These are phyloP conservation scores for Acanthamoeba triangularis DNA, from an alignment of 208 protist species.

Conservation along the genomic window DNA sequence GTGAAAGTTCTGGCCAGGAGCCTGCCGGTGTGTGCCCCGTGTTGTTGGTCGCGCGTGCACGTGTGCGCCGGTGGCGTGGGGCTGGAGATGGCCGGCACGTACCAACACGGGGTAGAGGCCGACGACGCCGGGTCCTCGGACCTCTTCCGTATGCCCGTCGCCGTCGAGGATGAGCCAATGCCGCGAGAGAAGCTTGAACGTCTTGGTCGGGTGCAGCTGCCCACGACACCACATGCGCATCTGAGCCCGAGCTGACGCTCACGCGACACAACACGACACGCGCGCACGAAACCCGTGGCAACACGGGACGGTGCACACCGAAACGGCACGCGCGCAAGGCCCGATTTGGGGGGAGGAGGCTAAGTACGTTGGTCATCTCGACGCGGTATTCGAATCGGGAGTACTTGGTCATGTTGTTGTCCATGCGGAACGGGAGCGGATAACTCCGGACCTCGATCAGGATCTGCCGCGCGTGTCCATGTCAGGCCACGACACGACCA, in stretches of 20 bases:
- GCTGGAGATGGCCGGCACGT: background rate
- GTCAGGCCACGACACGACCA: too few species aligned
- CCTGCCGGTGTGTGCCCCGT: background rate
- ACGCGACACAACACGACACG: too few species aligned
- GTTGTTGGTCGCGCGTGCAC: background rate
- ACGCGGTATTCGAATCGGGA: constrained; percentile 43
- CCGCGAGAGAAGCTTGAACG: constrained; percentile 26
- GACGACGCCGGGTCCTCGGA: constrained; percentile 24
- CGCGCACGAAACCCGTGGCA: too few species aligned
- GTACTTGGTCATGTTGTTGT: constrained; percentile 22
- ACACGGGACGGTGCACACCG: too few species aligned
- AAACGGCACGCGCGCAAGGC: too few species aligned
- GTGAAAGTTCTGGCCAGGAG: constrained; percentile 28
- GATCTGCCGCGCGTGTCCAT: background rate
- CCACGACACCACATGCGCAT: background rate
- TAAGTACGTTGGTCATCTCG: constrained; percentile 29
- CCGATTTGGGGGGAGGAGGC: too few species aligned
- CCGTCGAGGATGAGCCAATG: constrained; percentile 32
- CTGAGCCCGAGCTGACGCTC: too few species aligned
- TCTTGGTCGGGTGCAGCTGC: constrained; percentile 33
- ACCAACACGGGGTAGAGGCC: constrained; percentile 52
- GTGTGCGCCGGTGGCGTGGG: background rate
- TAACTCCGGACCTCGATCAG: background rate
- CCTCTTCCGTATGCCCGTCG: constrained; percentile 15
- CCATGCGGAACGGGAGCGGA: background rate